Evolutionary conservation across 192 early-diverging fungal genomes (phyloP), one percentile per base, ranked within the genome.

Genomic region (Geranomyces variabilis): DNA sequence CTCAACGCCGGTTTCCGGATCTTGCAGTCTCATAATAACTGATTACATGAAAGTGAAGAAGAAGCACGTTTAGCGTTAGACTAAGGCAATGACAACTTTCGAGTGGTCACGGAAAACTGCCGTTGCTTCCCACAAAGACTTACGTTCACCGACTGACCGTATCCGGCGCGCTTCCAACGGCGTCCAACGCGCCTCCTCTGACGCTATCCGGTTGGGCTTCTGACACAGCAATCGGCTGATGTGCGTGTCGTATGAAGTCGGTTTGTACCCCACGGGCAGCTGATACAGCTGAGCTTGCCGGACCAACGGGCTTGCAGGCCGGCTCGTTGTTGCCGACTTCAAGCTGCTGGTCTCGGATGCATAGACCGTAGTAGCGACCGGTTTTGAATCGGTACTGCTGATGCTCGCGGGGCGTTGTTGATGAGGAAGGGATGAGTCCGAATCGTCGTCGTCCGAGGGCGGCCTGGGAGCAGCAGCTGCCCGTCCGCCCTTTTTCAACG

Each of bases 1-100:
- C 41, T 81, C 77, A 5, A 81, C 34, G 29, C 80, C 80, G 0
- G 49, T 65, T 15, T 21, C 47, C 26, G 76, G 80, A 31, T 78
- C 76, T 34, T 71, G 66, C 26, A 80, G 36, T 22, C 70, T 55
- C 33, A 63, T 57, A 10, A 76, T 56, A 24, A 33, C 58, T 60
- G 30, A 41, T 41, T n/a, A 10, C 10, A 10, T 41, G 5, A 41
- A 41, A 41, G n/a, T n/a, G 36, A 41, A 41, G 5, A 41, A 41
- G 5, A 10, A 10, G 36, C 36, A 10, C 36, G 36, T 10, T 7
- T n/a, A n/a, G n/a, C n/a, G n/a, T n/a, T n/a, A n/a, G n/a, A n/a
- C n/a, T n/a, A n/a, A n/a, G n/a, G n/a, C n/a, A n/a, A n/a, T n/a
- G n/a, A n/a, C n/a, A n/a, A n/a, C n/a, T n/a, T n/a, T n/a, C n/a